These are phyloP conservation scores for bread wheat (Triticum aestivum) DNA, from an alignment of 176 grass and related monocot genomes.

Conservation along the genomic window DNA sequence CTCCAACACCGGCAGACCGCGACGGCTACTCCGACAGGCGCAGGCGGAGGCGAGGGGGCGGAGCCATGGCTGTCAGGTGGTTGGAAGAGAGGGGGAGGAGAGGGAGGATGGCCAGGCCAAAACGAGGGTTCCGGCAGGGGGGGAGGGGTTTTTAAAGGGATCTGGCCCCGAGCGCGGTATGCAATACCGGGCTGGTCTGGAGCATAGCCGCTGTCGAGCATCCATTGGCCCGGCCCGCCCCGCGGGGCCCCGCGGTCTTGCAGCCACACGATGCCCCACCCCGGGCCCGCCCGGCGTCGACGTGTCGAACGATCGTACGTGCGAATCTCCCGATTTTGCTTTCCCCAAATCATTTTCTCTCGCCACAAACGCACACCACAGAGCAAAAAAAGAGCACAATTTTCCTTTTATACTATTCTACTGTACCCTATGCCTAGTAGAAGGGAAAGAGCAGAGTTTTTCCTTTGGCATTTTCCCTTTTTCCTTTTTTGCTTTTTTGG, in stretches of 20 bases:
- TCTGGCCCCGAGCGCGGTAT: constrained; percentile 9
- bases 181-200: constrained; percentile 21
- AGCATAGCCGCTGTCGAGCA: neutral
- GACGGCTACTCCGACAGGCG: neutral
- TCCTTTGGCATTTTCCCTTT: neutral
- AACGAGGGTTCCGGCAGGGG: neutral
- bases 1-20: neutral
- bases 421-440: too few relatives aligned
- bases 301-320: neutral
- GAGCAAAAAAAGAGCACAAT: neutral
- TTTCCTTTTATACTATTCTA: too few relatives aligned
- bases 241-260: neutral
- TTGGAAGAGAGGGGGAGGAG: neutral
- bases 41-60: neutral
- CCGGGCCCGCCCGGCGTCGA: neutral
- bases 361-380: neutral
- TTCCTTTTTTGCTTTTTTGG: neutral
- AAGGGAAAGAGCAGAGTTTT: neutral
- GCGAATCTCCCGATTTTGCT: neutral
- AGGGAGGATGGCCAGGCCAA: neutral
- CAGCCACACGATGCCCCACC: neutral
- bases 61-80: neutral
- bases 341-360: neutral
- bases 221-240: neutral
- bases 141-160: neutral